Evolutionary conservation across 805 yeast species (phyloP).

Genomic region (Kuraishia piskuri): DNA sequence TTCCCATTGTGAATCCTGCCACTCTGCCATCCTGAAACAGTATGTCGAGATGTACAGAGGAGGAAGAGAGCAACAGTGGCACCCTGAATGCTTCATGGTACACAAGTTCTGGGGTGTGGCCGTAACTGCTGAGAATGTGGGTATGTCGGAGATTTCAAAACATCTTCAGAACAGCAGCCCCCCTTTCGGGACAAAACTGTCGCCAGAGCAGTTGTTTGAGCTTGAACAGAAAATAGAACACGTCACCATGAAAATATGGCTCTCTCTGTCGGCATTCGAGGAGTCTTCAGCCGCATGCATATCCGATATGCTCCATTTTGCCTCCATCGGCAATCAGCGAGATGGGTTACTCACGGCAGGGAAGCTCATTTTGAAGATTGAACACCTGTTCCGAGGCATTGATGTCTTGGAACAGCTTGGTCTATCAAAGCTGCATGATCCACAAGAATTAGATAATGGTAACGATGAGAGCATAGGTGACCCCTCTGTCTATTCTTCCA

Average conservation of each 20-base stretch:
- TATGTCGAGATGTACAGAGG: conserved; percentile 89
- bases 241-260: conserved; percentile 64
- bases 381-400: conserved; percentile 67
- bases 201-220: conserved; percentile 39
- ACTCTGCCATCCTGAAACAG: conserved; percentile 84
- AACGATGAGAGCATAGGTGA: conserved; percentile 13
- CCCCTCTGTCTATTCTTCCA: background rate
- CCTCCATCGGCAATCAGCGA: conserved; percentile 63
- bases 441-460: conserved; percentile 8
- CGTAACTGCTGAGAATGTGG: conserved; percentile 55
- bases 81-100: conserved; percentile 97
- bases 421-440: background rate
- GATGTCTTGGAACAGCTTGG: conserved; percentile 36
- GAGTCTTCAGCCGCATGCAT: conserved; percentile 85
- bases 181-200: conserved; percentile 23
- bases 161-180: conserved; percentile 3
- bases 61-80: conserved; percentile 94
- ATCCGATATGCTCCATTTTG: conserved; percentile 82
- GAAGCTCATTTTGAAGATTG: conserved; percentile 61
- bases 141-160: conserved; percentile 18
- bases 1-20: conserved; percentile 88
- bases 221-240: conserved; percentile 60
- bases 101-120: conserved; percentile 94
- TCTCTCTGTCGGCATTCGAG: conserved; percentile 79
- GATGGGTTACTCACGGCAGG: conserved; percentile 68